Evolutionary conservation across 192 early-diverging fungal species (phyloP), one percentile per base, ranked within the genome.

Genomic region (Gonapodya sp.): DNA sequence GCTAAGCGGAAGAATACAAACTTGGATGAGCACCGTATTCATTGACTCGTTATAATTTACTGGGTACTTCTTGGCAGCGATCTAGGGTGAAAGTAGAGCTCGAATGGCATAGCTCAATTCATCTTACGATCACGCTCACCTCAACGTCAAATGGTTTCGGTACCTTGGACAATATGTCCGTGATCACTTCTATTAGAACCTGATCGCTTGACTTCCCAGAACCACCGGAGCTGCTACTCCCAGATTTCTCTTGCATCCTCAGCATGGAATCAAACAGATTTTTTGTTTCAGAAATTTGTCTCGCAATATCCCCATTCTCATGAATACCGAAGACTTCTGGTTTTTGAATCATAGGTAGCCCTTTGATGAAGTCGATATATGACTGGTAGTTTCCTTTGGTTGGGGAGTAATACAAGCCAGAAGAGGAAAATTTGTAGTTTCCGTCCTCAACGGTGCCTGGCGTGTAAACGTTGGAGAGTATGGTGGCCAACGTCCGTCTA

Each of bases 301-400:
- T 83, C 16, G 88, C 89, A 83, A 92, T 92, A 82, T 92, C 91
- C 31, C 91, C 91, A 79, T 92, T 92, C 35, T 92, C 91, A 83
- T 92, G 91, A 46, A 92, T 91, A 1, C 91, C 91, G 86, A 92
- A 92, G n/a, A 91, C 86, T 74, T 92, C 90, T 8, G 91, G 91
- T 35, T 79, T 86, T 81, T 90, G 91, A 77, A 89, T 90, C 35
- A 92, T 79, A 14, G 91, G 91, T 36, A 92, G 78, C 18, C 79
- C 78, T 77, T 86, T 84, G 81, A 92, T 92, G 79, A 88, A 89
- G 35, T 91, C 90, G 31, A 88, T 46, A 46, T 88, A 82, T 2
- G 79, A 86, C 2, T 80, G 37, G 82, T 90, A 84, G 30, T 35
- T 84, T 2, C 86, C 85, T 1, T 83, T 83, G 1, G 18, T 32